Conservation (phyloP, 495 filamentous ascomycete species). For the Annulohypoxylon maeteangense region DNA sequence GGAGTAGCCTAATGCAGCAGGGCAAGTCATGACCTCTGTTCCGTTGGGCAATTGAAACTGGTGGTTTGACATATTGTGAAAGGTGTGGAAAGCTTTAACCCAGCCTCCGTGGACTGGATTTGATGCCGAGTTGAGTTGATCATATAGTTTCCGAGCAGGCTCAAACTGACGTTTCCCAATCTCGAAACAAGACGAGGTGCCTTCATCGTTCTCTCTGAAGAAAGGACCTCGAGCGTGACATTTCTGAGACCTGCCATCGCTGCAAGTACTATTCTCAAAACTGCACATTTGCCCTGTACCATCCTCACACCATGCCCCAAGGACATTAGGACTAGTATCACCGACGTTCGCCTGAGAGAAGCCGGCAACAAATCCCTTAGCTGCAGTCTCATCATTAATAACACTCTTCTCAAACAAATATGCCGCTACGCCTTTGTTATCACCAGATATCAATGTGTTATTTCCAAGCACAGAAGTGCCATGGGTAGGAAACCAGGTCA, state of each 20-base stretch:
- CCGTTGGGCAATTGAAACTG: conserved; percentile 81
- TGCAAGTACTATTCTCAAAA: conserved; percentile 83
- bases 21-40: conserved; percentile 76
- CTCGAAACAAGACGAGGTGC: conserved; percentile 82
- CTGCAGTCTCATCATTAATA: conserved; percentile 58
- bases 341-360: conserved; percentile 97
- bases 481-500: conserved; percentile 96
- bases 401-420: conserved; percentile 83
- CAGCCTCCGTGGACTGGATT: conserved; percentile 66
- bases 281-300: conserved; percentile 74
- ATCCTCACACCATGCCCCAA: conserved; percentile 87
- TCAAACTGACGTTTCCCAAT: conserved; percentile 79
- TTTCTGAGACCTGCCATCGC: conserved; percentile 71
- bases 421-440: conserved; percentile 97
- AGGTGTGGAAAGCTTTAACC: conserved; percentile 79
- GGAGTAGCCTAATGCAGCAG: conserved; percentile 91
- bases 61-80: conserved; percentile 78
- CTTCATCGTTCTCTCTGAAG: conserved; percentile 75
- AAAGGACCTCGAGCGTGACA: conserved; percentile 90
- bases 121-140: conserved; percentile 59
- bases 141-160: conserved; percentile 72
- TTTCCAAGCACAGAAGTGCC: conserved; percentile 93
- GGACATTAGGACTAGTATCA: conserved; percentile 89
- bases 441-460: conserved; percentile 90
- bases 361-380: conserved; percentile 84